Evolutionary conservation across 208 protist genomes (phyloP).

Genomic region (Leishmania aethiopica): DNA sequence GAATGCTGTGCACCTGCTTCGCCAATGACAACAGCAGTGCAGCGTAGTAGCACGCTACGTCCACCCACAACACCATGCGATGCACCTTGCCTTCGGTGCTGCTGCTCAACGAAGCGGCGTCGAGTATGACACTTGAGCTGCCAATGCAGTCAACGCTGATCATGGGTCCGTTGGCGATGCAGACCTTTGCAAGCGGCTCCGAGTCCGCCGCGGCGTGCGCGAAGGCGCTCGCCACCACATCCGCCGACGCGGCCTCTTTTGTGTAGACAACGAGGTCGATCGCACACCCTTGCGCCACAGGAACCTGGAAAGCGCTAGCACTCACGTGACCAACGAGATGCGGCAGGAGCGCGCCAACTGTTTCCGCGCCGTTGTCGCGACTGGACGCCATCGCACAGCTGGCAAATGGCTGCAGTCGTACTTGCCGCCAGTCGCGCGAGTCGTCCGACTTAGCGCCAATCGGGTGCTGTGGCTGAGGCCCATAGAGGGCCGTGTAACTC

Average conservation of each 20-base stretch:
- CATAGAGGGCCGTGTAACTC: constrained; percentile 99
- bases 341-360: constrained; percentile 94
- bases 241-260: constrained; percentile 86
- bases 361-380: constrained; percentile 96
- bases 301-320: constrained; percentile 98
- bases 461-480: constrained; percentile 93
- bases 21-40: constrained; percentile 10
- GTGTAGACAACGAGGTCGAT: constrained; percentile 96
- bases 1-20: constrained; percentile 27
- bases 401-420: constrained; percentile 61
- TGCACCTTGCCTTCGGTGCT: constrained; percentile 33
- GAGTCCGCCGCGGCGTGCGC: constrained; percentile 76
- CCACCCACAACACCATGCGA: constrained; percentile 68
- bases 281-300: constrained; percentile 96
- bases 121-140: constrained; percentile 41
- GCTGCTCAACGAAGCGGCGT: constrained; percentile 31
- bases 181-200: neutral
- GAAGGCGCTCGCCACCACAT: constrained; percentile 84
- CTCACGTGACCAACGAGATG: constrained; percentile 58
- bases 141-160: constrained; percentile 52
- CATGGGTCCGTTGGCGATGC: constrained; percentile 26
- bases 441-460: constrained; percentile 94
- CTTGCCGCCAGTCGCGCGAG: constrained; percentile 96
- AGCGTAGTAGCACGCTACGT: constrained; percentile 35
- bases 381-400: constrained; percentile 95